A percentile compares a stretch with the other conserved stretches of the same genome.
phyloP scores from a whole-genome alignment of 2,329 filamentous ascomycete genomes.

The Onygenales sp. region DNA sequence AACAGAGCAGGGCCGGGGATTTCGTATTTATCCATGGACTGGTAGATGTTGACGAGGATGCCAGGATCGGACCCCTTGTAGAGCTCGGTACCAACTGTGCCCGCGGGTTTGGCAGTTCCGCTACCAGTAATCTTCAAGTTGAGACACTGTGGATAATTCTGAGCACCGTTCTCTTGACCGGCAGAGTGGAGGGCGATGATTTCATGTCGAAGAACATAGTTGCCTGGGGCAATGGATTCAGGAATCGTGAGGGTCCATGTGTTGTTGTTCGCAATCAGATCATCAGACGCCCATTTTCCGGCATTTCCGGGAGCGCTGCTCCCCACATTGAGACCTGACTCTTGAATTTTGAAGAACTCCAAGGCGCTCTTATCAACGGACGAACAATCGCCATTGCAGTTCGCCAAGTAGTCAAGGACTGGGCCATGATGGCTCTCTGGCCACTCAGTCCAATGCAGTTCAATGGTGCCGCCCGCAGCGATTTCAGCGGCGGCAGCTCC shows the following conservation, averaged over 20 bases:
- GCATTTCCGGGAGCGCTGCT: conserved; percentile 28
- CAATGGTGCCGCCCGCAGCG: conserved; percentile 48
- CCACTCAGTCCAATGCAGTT: conserved; percentile 57
- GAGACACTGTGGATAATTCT: conserved; percentile 50
- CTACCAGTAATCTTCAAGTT: conserved; percentile 53
- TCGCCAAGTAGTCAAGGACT: conserved; percentile 55
- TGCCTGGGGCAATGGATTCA: conserved; percentile 36
- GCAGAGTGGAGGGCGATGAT: conserved; percentile 46
- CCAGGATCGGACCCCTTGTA: conserved; percentile 51
- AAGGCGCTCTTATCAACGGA: conserved; percentile 44
- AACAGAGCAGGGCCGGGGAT: conserved; percentile 43
- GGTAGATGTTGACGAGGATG: conserved; percentile 53
- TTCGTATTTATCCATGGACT: conserved; percentile 34
- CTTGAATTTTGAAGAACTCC: conserved; percentile 56
- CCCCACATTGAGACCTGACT: conserved; percentile 42
- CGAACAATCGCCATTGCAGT: conserved; percentile 49
- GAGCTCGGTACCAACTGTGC: conserved; percentile 43
- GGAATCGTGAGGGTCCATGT: conserved; percentile 42
- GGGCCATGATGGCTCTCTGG: conserved; percentile 56
- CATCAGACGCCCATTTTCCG: conserved; percentile 44
- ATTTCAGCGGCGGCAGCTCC: conserved; percentile 42
- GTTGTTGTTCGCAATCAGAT: conserved; percentile 44
- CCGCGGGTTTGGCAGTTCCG: conserved; percentile 37
- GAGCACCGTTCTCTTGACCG: conserved; percentile 35
- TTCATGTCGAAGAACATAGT: conserved; percentile 48